Evolutionary conservation across 1,284 basidiomycete genomes (phyloP), one percentile per base, ranked within the genome.

Genomic region (Ceraceosorus bombacis): DNA sequence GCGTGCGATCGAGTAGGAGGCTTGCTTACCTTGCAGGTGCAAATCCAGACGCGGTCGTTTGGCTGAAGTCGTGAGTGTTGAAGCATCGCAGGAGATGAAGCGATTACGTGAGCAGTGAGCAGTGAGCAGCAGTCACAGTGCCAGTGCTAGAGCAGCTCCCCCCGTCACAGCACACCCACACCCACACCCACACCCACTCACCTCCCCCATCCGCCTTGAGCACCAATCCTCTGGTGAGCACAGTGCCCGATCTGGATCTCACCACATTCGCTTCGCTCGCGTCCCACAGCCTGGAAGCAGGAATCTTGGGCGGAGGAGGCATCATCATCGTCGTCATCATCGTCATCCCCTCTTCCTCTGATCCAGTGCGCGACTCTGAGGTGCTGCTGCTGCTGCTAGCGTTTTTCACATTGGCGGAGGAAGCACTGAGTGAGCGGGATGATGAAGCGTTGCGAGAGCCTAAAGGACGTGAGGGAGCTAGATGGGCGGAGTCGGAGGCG

Each of bases 221-320:
- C 61, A 96, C 92, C 76, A 92, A 90, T 0, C 89, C 91, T 71
- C 93, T 81, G 13, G 87, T 88, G 15, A 97, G 81, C 8, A 97
- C 92, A 69, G 88, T 91, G 37, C 92, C 92, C 2, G 83, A 82
- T 55, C 92, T 82, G 10, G 88, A 88, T 79, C 93, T 94, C 61
- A 97, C 91, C 15, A 94, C 84, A 52, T 57, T 62, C 27, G 68
- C 65, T 60, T 77, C 72, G 41, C 59, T 10, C 50, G 54, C 59
- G 6, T n/a, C 46, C 40, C 40, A 54, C 5, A 54, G 43, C 10
- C 15, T 10, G 2, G 43, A 46, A 10, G 43, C 43, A 10, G 43
- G 43, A 10, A 46, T 10, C 10, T 46, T 15, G 2, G 43, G 43
- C 43, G 15, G 43, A 10, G 43, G 43, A 10, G 15, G 43, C 9